Percentiles rank a stretch among this genome's conserved stretches.
These are phyloP conservation scores for Combretum micranthum DNA, from an alignment of 345 rosid species.

Conservation along the genomic window DNA sequence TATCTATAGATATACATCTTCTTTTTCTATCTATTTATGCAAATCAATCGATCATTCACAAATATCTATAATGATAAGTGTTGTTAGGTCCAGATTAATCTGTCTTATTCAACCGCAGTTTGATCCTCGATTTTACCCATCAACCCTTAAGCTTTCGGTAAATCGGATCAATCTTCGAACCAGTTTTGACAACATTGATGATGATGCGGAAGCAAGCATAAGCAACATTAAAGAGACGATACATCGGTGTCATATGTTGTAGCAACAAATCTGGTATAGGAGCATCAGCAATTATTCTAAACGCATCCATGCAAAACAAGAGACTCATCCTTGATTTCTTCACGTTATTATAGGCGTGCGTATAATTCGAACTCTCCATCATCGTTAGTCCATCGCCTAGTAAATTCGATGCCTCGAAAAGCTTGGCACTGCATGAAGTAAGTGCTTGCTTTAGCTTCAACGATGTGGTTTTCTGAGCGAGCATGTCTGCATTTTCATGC, in stretches of 20 bases:
- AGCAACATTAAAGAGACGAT: constrained; percentile 16
- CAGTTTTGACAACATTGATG: too few relatives aligned
- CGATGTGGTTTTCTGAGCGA: constrained; percentile 1
- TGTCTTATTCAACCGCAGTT: too few relatives aligned
- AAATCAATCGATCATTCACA: too few relatives aligned
- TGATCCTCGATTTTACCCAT: too few relatives aligned
- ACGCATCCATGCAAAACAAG: constrained; percentile 5
- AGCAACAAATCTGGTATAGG: constrained; percentile 5
- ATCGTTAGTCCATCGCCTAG: constrained; percentile 11
- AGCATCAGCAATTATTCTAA: constrained; percentile 4
- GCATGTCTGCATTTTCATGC: constrained; percentile 7
- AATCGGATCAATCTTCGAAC: too few relatives aligned
- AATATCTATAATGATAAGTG: too few relatives aligned
- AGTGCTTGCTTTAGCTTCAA: not conserved
- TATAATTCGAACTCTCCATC: constrained; percentile 10
- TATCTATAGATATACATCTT: too few relatives aligned
- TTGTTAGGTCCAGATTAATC: too few relatives aligned
- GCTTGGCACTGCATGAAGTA: not conserved
- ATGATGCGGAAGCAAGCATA: not conserved
- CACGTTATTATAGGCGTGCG: not conserved
- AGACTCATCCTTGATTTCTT: not conserved
- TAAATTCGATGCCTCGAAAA: constrained; percentile 10
- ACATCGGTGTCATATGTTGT: constrained; percentile 4
- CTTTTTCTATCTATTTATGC: too few relatives aligned
- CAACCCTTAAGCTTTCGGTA: too few relatives aligned